These are phyloP conservation scores for Sanghuangporus weigelae DNA, from an alignment of 1,284 basidiomycete species.

Conservation along the genomic window DNA sequence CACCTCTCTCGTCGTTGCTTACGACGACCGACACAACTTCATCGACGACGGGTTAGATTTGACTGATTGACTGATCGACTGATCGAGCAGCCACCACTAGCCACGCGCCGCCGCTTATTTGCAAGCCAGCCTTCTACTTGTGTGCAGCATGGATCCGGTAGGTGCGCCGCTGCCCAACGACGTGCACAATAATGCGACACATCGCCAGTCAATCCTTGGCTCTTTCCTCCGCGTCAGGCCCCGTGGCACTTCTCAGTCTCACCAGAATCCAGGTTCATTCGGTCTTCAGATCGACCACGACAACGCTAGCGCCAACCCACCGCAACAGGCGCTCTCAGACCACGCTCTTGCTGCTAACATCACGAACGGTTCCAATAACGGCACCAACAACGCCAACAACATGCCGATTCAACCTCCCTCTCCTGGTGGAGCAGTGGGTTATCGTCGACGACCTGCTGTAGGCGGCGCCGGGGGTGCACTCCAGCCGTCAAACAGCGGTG, in stretches of 20 bases:
- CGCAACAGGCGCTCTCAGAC: background rate
- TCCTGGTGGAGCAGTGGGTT: constrained; percentile 3
- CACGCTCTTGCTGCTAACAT: background rate
- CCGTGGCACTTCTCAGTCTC: constrained; percentile 35
- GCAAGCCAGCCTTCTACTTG: background rate
- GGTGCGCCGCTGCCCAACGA: constrained; percentile 9
- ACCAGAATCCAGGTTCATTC: constrained; percentile 19
- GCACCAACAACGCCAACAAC: background rate
- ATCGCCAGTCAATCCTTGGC: constrained; percentile 34
- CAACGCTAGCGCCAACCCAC: background rate
- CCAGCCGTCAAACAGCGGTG: constrained; percentile 5
- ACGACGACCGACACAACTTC: no score
- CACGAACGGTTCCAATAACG: background rate
- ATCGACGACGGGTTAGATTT: no score
- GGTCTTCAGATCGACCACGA: constrained; percentile 11
- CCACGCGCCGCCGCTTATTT: background rate
- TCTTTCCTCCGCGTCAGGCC: constrained; percentile 35
- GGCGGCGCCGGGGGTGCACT: background rate
- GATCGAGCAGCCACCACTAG: background rate
- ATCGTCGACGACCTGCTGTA: constrained; percentile 14
- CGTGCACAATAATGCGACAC: constrained; percentile 14
- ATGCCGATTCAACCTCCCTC: constrained; percentile 13
- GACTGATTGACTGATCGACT: background rate
- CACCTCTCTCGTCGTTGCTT: no score
- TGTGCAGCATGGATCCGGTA: constrained; percentile 14